Evolutionary conservation across 345 rosid genomes (phyloP), one percentile per base, ranked within the genome.

Genomic region (Salix udensis): DNA sequence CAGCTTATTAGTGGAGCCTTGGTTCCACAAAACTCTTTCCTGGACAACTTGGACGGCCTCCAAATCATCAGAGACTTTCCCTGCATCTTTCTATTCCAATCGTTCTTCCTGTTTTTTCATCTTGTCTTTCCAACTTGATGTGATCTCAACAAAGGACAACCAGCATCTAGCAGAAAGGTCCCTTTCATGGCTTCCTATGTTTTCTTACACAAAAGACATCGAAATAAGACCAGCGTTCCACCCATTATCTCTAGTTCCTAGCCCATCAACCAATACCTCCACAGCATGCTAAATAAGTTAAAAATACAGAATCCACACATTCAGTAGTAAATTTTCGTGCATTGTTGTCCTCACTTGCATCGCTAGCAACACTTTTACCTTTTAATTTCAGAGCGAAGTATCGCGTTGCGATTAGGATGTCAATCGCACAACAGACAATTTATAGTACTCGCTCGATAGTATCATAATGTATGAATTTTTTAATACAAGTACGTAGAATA

Each of bases 21-120:
- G 83, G 81, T 65, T 71, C 77, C 76, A 68, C 77, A 50, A 7
- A 19, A 40, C 73, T 71, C 78, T 76, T 73, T 53, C 61, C 30
- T 75, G 82, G 73, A 72, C 73, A 77, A 39, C 65, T 62, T 70
- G 77, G 67, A 72, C 77, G 74, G 81, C 76, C 74, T 79, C 68
- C 50, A 74, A 62, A 70, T 73, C 70, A 70, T 73, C 70, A 39
- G 44, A 30, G 31, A 44, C 55, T 73, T 74, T 31, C 67, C 53
- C 42, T 44, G 11, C 18, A 28, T 53, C 36, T 80, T 70, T 68
- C 23, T 34, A 58, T 36, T 24, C 68, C 16, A 28, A 34, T 31
- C 12, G 36, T 52, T 30, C 68, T 73, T 18, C 61, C 37, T 67
- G 73, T 42, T 76, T 76, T 40, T 65, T 65, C 24, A 55, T 24